Conservation (phyloP, 2,329 filamentous ascomycete species). For the Penicillium paneum region DNA sequence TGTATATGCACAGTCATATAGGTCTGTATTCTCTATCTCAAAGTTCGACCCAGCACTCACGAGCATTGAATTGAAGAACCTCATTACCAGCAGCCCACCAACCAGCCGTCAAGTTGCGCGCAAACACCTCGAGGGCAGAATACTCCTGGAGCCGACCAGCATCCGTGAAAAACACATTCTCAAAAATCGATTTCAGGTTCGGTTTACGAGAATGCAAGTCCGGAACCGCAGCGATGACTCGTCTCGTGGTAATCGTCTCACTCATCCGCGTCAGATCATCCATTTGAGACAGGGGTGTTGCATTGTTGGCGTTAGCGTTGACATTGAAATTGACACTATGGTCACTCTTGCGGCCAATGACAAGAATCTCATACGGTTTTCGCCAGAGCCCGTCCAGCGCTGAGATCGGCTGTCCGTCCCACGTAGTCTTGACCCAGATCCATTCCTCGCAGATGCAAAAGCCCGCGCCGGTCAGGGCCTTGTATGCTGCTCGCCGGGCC, state of each 20-base stretch:
- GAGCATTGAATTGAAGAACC: conserved; percentile 58
- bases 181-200: conserved; percentile 55
- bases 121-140: conserved; percentile 59
- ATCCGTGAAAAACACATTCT: conserved; percentile 42
- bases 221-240: conserved; percentile 58
- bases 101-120: conserved; percentile 56
- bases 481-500: conserved; percentile 47
- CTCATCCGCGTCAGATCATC: conserved; percentile 10
- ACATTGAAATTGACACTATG: conserved; percentile 18
- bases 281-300: not conserved
- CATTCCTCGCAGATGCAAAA: conserved; percentile 58
- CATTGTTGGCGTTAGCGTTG: conserved; percentile 11
- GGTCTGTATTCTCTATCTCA: not conserved
- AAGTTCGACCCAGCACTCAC: conserved; percentile 48
- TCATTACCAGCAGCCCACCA: conserved; percentile 64
- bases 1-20: not conserved
- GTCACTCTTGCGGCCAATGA: conserved; percentile 40
- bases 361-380: conserved; percentile 60
- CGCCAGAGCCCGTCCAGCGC: conserved; percentile 54
- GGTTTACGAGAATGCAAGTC: conserved; percentile 66
- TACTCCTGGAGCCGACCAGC: conserved; percentile 30
- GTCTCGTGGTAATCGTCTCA: conserved; percentile 36
- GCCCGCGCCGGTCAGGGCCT: conserved; percentile 45
- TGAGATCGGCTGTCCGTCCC: conserved; percentile 51
- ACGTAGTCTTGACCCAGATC: conserved; percentile 62